Evolutionary conservation across 2,329 filamentous ascomycete genomes (phyloP), one percentile per base, ranked within the genome.

Genomic region (Thelonectria olida): DNA sequence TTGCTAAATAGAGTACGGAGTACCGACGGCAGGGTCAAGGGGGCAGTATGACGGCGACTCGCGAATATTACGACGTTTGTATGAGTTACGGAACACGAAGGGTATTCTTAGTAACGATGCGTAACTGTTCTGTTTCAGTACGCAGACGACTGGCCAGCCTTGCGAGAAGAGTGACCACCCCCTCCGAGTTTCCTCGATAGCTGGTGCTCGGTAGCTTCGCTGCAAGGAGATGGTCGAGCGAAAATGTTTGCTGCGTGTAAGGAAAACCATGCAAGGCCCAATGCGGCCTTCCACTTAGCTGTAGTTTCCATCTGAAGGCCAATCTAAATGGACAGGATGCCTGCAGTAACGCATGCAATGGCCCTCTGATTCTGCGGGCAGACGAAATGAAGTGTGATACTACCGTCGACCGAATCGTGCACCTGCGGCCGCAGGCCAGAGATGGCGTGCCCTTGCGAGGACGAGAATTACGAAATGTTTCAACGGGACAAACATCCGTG

Each of bases 331-430:
- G 51, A 38, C 38, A 48, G 44, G 12, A 39, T 42, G 36, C 31
- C 42, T 34, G 49, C 42, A 47, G 38, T n/a, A 10, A 25, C 38
- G 28, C 28, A 31, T 31, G 28, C 28, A 31, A 31, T 4, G 13
- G 7, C 28, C 28, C 28, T 8, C 28, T 48, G 31, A 39, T 49
- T 25, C 12, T 38, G 49, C 48, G n/a, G 49, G 56, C 12, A 42
- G 34, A 49, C 56, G 56, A 58, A 58, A 15, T 58, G 49, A 54
- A 54, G 34, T 34, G 34, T 34, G 28, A 31, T 31, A 31, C 28
- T 12, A 13, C 28, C 28, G 10, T 31, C 28, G 28, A 13, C 28
- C 28, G 28, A 31, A 13, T 7, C 13, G 5, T 7, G 56, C 31
- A 53, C 41, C 38, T 23, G 19, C 12, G 42, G 48, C 42, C 23